These are phyloP conservation scores for Nicotiana paniculata DNA, from an alignment of 257 asterid genomes.

Conservation along the genomic window DNA sequence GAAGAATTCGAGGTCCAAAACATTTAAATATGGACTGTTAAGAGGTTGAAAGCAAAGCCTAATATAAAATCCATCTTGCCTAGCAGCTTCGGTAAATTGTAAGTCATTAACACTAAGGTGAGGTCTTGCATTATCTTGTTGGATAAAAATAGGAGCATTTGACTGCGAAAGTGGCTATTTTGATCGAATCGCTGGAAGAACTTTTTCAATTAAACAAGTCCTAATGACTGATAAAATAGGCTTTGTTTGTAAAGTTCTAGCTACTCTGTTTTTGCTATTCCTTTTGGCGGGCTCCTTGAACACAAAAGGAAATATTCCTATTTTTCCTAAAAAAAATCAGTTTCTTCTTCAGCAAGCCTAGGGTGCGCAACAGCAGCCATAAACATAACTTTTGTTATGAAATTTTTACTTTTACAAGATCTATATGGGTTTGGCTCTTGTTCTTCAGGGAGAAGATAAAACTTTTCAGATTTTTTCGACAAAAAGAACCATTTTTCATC, in stretches of 20 bases:
- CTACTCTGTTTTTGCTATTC: neutral
- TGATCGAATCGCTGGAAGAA: neutral
- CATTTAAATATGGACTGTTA: neutral
- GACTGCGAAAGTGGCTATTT: neutral
- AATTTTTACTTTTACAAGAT: neutral
- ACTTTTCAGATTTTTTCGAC: neutral
- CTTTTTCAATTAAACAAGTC: neutral
- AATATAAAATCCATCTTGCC: neutral
- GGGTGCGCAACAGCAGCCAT: neutral
- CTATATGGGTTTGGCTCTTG: neutral
- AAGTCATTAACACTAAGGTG: neutral
- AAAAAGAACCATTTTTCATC: neutral
- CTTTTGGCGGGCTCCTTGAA: neutral
- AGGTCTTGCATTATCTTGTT: neutral
- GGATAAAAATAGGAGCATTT: neutral
- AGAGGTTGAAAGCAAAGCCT: neutral
- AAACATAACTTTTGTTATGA: constrained; percentile 1
- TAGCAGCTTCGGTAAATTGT: neutral
- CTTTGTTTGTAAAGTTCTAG: neutral
- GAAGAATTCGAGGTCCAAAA: neutral
- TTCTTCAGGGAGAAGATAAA: neutral
- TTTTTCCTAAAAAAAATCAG: neutral
- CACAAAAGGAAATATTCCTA: neutral
- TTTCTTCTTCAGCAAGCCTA: neutral
- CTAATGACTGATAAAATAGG: neutral